Evolutionary conservation across 83 land plant species (phyloP).

Genomic region (Diphasiastrum complanatum): DNA sequence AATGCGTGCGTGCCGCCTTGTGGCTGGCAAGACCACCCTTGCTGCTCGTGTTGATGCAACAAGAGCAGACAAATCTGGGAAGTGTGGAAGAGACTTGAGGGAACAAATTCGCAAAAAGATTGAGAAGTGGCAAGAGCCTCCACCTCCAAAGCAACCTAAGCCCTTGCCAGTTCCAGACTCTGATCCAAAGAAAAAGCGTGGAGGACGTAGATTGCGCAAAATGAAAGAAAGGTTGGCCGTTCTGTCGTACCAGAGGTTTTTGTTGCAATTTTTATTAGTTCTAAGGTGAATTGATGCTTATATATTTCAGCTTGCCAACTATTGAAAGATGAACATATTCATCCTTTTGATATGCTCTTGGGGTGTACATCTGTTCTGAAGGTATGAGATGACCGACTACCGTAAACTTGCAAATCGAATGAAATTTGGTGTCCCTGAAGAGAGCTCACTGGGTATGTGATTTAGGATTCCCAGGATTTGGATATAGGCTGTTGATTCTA

Average conservation of each 20-base stretch:
- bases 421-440: conserved; percentile 11
- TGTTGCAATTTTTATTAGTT: not conserved
- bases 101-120: conserved; percentile 11
- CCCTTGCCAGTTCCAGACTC: conserved; percentile 13
- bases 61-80: conserved; percentile 1
- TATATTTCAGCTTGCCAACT: too few species aligned
- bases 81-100: conserved; percentile 6
- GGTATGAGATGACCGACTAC: conserved; percentile 8
- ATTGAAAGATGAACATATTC: too few species aligned
- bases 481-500: too few species aligned
- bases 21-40: conserved; percentile 4
- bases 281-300: not conserved
- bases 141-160: conserved; percentile 16
- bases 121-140: conserved; percentile 21
- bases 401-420: conserved; percentile 15
- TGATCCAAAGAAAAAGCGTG: conserved; percentile 14
- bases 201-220: conserved; percentile 5
- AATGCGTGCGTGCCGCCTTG: conserved; percentile 1
- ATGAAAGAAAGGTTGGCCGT: conserved; percentile 16
- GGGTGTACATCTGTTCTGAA: too few species aligned
- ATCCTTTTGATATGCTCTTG: too few species aligned
- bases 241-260: not conserved
- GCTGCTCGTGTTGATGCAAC: conserved; percentile 14
- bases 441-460: conserved; percentile 15
- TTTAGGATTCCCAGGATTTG: too few species aligned